A percentile compares a stretch with the other conserved stretches of the same genome.
phyloP scores from a whole-genome alignment of 1,284 basidiomycete species.

The Peniophora sp. region DNA sequence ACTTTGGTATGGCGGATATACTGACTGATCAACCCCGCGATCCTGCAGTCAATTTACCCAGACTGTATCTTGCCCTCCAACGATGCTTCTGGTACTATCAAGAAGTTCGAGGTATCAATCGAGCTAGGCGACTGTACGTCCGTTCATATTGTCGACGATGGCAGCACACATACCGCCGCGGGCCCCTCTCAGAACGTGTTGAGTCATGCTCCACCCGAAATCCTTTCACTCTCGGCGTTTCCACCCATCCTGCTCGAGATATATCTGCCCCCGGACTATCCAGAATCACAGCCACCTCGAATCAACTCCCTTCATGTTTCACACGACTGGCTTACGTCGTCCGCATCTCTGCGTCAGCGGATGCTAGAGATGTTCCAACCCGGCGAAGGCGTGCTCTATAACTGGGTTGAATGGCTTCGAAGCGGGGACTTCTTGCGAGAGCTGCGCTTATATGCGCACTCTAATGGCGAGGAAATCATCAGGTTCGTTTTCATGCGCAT shows the following conservation, averaged over 20 bases:
- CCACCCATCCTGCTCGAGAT: conserved; percentile 58
- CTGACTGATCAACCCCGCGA: conserved; percentile 2
- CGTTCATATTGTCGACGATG: conserved; percentile 27
- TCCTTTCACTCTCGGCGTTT: conserved; percentile 32
- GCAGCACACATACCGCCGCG: conserved; percentile 12
- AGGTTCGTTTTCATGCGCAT: conserved; percentile 27
- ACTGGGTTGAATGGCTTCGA: conserved; percentile 63
- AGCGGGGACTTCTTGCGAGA: conserved; percentile 50
- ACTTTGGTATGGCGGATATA: background rate
- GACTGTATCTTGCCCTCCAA: conserved; percentile 43
- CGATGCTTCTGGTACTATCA: conserved; percentile 25
- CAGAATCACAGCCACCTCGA: conserved; percentile 40
- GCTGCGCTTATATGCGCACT: conserved; percentile 22
- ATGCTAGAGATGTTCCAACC: conserved; percentile 51
- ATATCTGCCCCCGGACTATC: conserved; percentile 50
- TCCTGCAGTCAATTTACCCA: conserved; percentile 62
- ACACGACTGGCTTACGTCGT: conserved; percentile 50
- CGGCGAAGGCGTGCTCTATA: conserved; percentile 54
- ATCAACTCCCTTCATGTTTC: conserved; percentile 48
- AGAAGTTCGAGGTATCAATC: conserved; percentile 57
- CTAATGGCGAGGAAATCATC: conserved; percentile 25
- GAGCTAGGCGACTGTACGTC: conserved; percentile 39
- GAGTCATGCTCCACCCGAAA: no score
- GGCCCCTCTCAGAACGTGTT: background rate
- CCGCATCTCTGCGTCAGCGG: conserved; percentile 25